Evolutionary conservation across 106 monocot genomes (phyloP).

Genomic region (Acanthochlamys bracteata): DNA sequence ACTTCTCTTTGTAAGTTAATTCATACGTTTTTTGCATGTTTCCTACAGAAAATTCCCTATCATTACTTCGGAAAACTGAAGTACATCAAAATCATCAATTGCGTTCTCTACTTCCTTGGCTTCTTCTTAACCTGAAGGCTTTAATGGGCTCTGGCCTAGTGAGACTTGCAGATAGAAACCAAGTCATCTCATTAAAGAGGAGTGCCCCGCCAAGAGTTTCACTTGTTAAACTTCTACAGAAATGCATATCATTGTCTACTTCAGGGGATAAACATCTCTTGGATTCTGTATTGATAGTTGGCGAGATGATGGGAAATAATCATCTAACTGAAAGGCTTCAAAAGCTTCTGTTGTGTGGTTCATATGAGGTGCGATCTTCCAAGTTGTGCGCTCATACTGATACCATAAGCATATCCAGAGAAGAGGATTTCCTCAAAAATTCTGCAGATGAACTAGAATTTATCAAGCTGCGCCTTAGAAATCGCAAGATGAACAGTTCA

Average conservation of each 20-base stretch:
- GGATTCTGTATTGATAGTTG: constrained; percentile 40
- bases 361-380: constrained; percentile 1
- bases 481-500: background rate
- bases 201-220: constrained; percentile 31
- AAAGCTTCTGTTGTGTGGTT: constrained; percentile 29
- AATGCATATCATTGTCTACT: constrained; percentile 44
- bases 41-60: background rate
- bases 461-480: constrained; percentile 22
- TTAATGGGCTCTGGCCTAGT: constrained; percentile 41
- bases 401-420: constrained; percentile 15
- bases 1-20: too few species aligned
- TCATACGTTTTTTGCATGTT: too few species aligned
- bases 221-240: constrained; percentile 46
- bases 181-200: constrained; percentile 9
- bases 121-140: constrained; percentile 42
- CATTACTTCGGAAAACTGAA: constrained; percentile 12
- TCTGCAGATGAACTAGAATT: constrained; percentile 35
- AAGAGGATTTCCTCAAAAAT: constrained; percentile 38
- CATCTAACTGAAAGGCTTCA: constrained; percentile 33
- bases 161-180: constrained; percentile 20
- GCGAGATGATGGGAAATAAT: constrained; percentile 34
- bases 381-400: background rate
- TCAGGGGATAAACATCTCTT: constrained; percentile 43
- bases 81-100: constrained; percentile 26
- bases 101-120: constrained; percentile 50